Evolutionary conservation across 345 rosid species (phyloP), one percentile per base, ranked within the genome.

Genomic region (Gossypium turneri): DNA sequence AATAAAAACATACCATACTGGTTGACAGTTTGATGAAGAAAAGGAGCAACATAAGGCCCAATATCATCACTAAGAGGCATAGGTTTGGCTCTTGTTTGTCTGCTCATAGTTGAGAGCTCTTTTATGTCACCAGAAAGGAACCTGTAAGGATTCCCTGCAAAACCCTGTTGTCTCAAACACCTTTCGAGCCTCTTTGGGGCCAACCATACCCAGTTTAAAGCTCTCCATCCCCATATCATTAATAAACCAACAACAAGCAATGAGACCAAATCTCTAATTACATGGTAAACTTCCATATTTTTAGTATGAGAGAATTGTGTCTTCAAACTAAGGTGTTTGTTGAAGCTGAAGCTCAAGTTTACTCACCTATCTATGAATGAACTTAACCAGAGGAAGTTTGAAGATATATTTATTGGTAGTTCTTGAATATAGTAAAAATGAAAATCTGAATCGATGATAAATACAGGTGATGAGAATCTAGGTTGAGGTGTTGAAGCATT

Each of bases 161-260:
- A 73, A 20, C 89, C 89, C 74, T 86, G 85, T 53, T 80, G 76
- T 67, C 84, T 82, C 72, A 86, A 57, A 70, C 73, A 70, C 60
- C 71, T 76, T 72, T 83, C 89, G 17, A 86, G 60, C 55, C 75
- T 80, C 77, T 77, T 86, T 9, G 87, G 89, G 48, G 69, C 79
- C 53, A 80, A 61, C 89, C 89, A 86, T 15, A 81, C 79, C 89
- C 87, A 64, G 25, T 64, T 41, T 19, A 64, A 17, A 45, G 47
- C 47, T 12, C 55, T 67, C 70, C 70, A 67, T 67, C 70, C 70
- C 70, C 70, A 45, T 22, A 22, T 20, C 29, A 66, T 4, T 34
- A 45, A 12, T 12, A 22, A 12, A 12, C 70, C 70, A 12, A 7
- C 29, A 45, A 12, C 19, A 45, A 67, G 19, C 7, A 67, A 67